These are phyloP conservation scores for Magnusiomyces fungicola DNA, from an alignment of 1,139 yeast species.

Conservation along the genomic window DNA sequence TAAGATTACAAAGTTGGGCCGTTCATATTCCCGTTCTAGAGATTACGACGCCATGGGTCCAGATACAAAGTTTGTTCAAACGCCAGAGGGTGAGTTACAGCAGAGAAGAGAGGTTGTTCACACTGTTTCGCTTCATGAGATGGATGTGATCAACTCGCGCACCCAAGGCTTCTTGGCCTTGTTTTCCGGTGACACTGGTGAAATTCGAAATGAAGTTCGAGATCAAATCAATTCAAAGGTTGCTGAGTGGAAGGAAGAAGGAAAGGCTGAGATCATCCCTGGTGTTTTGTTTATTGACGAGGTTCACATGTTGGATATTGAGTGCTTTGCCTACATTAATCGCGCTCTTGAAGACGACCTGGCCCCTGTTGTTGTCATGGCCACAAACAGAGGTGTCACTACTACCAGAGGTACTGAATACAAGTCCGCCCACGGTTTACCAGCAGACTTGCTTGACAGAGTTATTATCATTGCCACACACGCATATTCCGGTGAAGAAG, in stretches of 20 bases:
- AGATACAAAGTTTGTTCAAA: conserved; percentile 93
- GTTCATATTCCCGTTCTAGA: conserved; percentile 91
- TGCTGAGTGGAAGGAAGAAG: conserved; percentile 99
- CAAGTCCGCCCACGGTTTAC: conserved; percentile 94
- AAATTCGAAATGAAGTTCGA: conserved; percentile 89
- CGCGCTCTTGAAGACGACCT: conserved; percentile 95
- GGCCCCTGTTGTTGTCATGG: conserved; percentile 97
- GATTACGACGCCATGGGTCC: conserved; percentile 99
- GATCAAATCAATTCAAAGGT: conserved; percentile 96
- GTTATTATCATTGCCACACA: conserved; percentile 86
- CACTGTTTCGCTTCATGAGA: conserved; percentile 93
- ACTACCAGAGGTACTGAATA: conserved; percentile 89
- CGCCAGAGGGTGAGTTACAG: conserved; percentile 98
- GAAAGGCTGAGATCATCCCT: conserved; percentile 97
- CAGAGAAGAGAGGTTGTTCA: conserved; percentile 92
- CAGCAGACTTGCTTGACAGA: conserved; percentile 89
- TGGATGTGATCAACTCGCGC: conserved; percentile 95
- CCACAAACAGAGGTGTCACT: conserved; percentile 92
- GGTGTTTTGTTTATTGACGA: conserved; percentile 98
- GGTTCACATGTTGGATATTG: conserved; percentile 98
- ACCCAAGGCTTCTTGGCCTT: conserved; percentile 96
- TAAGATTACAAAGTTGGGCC: conserved; percentile 85
- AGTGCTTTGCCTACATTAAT: conserved; percentile 90
- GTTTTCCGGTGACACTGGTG: conserved; percentile 97
- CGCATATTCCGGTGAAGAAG: conserved; percentile 71